These are phyloP conservation scores for Teunomyces panamensis DNA, from an alignment of 805 yeast species.

Conservation along the genomic window DNA sequence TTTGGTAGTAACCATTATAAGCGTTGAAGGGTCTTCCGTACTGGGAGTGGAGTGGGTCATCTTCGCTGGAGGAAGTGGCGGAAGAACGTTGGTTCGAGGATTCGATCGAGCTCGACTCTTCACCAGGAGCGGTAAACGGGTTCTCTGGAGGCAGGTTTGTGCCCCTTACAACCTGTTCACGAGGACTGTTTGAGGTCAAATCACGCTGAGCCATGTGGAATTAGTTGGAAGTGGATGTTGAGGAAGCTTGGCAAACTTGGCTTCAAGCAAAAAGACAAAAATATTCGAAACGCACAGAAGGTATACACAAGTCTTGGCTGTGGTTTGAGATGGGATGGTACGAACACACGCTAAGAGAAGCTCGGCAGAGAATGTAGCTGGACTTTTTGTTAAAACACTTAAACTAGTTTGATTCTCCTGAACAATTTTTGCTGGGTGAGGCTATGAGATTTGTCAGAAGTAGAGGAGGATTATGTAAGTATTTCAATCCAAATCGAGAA, in stretches of 20 bases:
- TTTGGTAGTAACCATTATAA: constrained; percentile 42
- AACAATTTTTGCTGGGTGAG: constrained; percentile 2
- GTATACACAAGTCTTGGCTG: too few relatives aligned
- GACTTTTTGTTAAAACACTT: neutral
- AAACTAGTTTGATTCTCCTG: neutral
- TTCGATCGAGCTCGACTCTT: constrained; percentile 9
- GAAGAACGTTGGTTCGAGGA: constrained; percentile 9
- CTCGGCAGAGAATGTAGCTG: neutral
- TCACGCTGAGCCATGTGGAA: constrained; percentile 24
- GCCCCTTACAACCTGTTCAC: neutral
- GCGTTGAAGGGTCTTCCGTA: constrained; percentile 38
- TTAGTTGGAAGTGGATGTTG: neutral
- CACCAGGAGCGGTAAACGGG: constrained; percentile 11
- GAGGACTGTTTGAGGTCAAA: constrained; percentile 29
- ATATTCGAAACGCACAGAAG: neutral
- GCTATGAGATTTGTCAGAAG: constrained; percentile 3
- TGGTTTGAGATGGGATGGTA: too few relatives aligned
- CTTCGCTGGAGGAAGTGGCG: constrained; percentile 8
- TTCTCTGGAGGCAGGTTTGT: constrained; percentile 6
- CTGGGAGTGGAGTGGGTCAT: constrained; percentile 18
- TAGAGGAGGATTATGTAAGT: neutral
- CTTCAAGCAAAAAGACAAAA: neutral
- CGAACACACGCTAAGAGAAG: neutral
- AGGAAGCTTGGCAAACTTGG: neutral
- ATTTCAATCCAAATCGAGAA: neutral